These are phyloP conservation scores for Colletotrichum sp. DNA, from an alignment of 2,329 filamentous ascomycete genomes.

Conservation along the genomic window DNA sequence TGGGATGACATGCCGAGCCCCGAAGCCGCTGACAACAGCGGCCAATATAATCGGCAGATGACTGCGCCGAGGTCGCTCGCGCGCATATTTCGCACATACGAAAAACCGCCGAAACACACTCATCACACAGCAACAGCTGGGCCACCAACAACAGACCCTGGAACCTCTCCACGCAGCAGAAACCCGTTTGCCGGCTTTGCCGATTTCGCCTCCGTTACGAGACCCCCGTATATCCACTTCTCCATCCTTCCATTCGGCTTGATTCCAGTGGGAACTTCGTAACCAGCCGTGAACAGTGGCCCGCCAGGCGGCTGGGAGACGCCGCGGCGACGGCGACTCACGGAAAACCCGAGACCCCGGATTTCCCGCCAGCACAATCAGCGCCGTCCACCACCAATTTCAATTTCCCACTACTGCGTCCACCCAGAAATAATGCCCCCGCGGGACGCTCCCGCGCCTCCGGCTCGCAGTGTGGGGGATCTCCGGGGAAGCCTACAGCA, in stretches of 20 bases:
- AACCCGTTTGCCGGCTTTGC: not conserved
- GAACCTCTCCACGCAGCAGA: not conserved
- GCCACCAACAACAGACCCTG: not conserved
- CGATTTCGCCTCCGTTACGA: not conserved
- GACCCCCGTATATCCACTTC: not conserved
- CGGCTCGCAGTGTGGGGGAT: constrained; percentile 12
- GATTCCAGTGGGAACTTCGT: not conserved
- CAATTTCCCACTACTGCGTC: not conserved
- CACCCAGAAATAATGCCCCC: not conserved
- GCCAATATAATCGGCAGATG: not conserved
- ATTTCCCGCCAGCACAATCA: not conserved
- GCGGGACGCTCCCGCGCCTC: not conserved
- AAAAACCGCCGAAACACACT: not conserved
- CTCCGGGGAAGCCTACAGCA: constrained; percentile 5
- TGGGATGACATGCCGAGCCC: not conserved
- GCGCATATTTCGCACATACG: not conserved
- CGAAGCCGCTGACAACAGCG: not conserved
- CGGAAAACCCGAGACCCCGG: not conserved
- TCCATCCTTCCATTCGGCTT: not conserved
- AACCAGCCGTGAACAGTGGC: not conserved
- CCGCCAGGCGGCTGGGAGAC: not conserved
- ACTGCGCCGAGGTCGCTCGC: not conserved
- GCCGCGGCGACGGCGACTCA: not conserved
- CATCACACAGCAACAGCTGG: not conserved
- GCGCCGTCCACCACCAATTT: not conserved